Conservation (phyloP, 164 flowering plant genomes). For the Piper longum region DNA sequence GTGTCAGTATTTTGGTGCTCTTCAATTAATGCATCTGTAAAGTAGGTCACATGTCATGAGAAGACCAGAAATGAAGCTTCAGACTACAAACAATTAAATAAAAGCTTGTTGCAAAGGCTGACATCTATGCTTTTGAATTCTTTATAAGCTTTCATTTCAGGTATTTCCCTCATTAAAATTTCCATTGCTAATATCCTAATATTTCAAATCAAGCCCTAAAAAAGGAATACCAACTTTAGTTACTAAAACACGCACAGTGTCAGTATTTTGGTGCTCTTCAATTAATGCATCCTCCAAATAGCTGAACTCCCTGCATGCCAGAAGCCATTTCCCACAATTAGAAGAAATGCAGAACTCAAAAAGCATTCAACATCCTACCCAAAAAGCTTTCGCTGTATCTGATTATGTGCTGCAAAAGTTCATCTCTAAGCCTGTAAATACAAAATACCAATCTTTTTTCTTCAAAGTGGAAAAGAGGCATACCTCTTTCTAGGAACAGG, state of each 20-base stretch:
- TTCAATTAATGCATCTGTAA: conserved; percentile 5
- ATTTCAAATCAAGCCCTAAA: too few species aligned
- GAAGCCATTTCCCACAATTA: background rate
- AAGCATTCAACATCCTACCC: background rate
- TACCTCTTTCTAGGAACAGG: conserved; percentile 35
- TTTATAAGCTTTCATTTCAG: background rate
- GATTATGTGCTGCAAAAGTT: background rate
- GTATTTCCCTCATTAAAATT: background rate
- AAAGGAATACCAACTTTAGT: too few species aligned
- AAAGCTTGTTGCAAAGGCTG: background rate
- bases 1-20: conserved; percentile 24
- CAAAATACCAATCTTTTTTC: background rate
- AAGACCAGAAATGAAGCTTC: background rate
- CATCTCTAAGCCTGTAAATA: background rate
- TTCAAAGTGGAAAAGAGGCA: background rate
- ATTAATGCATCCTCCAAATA: conserved; percentile 55
- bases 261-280: conserved; percentile 32
- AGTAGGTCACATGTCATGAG: background rate
- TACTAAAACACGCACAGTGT: background rate
- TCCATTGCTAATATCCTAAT: too few species aligned
- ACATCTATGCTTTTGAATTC: too few species aligned
- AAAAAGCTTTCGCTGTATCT: background rate
- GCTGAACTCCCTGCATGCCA: conserved; percentile 19
- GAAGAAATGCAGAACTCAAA: background rate
- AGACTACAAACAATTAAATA: too few species aligned